These are phyloP conservation scores for Pseudotsuga menziesii DNA, from an alignment of 75 land plant species.

Conservation along the genomic window DNA sequence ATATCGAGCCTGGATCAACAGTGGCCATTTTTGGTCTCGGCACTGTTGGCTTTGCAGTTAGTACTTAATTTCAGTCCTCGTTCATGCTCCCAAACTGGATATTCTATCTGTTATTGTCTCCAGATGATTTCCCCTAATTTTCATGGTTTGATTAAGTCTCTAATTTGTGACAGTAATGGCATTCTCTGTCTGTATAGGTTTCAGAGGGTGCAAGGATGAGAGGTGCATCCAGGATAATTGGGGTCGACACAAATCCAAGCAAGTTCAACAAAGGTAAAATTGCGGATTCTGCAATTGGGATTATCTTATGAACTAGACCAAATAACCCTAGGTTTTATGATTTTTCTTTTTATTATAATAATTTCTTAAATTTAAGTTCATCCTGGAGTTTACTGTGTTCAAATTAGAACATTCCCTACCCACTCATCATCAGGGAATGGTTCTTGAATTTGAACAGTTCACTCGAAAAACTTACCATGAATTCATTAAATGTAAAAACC, in stretches of 20 bases:
- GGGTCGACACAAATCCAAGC: slow-evolving; percentile 24
- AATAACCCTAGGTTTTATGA: neutral
- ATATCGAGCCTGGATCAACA: slow-evolving; percentile 57
- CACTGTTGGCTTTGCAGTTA: slow-evolving; percentile 80
- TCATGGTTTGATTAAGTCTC: too few species aligned
- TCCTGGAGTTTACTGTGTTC: too few species aligned
- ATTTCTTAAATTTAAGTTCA: neutral
- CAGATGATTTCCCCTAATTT: too few species aligned
- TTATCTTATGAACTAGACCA: too few species aligned
- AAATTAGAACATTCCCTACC: too few species aligned
- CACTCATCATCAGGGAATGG: too few species aligned
- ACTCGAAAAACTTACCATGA: too few species aligned
- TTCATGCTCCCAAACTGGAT: neutral
- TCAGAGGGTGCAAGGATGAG: slow-evolving; percentile 32
- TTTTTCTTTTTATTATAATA: neutral
- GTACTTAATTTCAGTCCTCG: slow-evolving; percentile 1
- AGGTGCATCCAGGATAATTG: slow-evolving; percentile 40
- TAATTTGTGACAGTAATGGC: too few species aligned
- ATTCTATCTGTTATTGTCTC: too few species aligned
- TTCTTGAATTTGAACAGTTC: too few species aligned
- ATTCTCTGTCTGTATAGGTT: slow-evolving; percentile 12
- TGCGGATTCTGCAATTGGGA: too few species aligned
- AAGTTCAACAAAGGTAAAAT: slow-evolving; percentile 23
- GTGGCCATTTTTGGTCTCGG: slow-evolving; percentile 89
- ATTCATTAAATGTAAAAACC: too few species aligned